Percentiles rank a stretch among this genome's conserved stretches.
phyloP scores from a whole-genome alignment of 129 eudicot species.

The Tagetes patula region DNA sequence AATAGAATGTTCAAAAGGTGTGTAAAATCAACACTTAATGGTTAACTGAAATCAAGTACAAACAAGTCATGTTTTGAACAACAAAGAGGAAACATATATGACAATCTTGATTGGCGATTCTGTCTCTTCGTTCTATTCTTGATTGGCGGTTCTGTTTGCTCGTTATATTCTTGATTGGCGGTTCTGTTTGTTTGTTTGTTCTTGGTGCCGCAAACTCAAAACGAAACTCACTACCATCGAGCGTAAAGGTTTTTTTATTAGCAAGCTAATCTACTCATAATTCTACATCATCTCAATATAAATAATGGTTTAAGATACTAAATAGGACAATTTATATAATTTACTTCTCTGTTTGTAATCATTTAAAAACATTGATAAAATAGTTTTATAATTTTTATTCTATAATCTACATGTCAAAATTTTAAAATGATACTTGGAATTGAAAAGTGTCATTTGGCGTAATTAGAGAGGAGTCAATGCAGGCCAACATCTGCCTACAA shows the following conservation, averaged over 20 bases:
- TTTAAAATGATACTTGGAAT: neutral
- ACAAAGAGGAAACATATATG: neutral
- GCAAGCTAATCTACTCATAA: too few relatives aligned
- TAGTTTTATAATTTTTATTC: neutral
- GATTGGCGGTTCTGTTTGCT: too few relatives aligned
- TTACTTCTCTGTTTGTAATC: neutral
- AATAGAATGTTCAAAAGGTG: neutral
- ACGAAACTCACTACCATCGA: too few relatives aligned
- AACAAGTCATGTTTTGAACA: neutral
- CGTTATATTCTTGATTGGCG: too few relatives aligned
- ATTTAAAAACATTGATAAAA: neutral
- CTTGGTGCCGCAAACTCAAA: too few relatives aligned
- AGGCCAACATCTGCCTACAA: constrained; percentile 46
- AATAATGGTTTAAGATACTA: neutral
- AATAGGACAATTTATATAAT: neutral
- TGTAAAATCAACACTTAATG: neutral
- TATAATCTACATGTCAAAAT: neutral
- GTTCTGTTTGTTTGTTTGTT: too few relatives aligned
- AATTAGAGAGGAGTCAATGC: constrained; percentile 36
- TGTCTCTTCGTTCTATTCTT: too few relatives aligned
- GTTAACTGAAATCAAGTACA: neutral
- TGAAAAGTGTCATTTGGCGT: constrained; percentile 64
- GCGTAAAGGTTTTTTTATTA: too few relatives aligned
- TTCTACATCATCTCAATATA: too few relatives aligned
- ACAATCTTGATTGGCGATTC: neutral